Conservation (phyloP, 2,329 filamentous ascomycete species). For the Cephalotrichum gorgonifer region DNA sequence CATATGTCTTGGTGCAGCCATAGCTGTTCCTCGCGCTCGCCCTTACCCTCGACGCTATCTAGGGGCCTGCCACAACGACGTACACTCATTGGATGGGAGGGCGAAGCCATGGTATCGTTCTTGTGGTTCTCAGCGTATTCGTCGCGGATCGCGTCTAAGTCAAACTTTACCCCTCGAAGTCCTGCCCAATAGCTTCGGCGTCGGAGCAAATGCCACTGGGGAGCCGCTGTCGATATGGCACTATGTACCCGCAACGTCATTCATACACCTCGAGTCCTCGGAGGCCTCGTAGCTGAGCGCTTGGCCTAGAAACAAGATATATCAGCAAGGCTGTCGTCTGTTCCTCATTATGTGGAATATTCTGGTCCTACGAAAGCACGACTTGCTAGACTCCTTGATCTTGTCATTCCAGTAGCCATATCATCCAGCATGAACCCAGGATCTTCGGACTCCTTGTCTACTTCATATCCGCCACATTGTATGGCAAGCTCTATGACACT, state of each 20-base stretch:
- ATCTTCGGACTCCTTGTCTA: slow-evolving; percentile 78
- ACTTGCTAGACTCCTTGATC: no score
- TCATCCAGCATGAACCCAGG: slow-evolving; percentile 35
- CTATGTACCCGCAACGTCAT: slow-evolving; percentile 64
- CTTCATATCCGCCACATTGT: slow-evolving; percentile 70
- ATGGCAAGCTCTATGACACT: slow-evolving; percentile 80
- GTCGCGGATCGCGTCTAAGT: slow-evolving; percentile 74
- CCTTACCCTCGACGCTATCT: no score
- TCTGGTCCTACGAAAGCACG: background rate
- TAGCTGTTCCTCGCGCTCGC: no score
- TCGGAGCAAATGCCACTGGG: slow-evolving; percentile 35
- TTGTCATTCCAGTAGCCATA: slow-evolving; percentile 1
- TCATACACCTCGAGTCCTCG: slow-evolving; percentile 59
- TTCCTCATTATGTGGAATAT: slow-evolving; percentile 79
- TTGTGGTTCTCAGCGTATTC: slow-evolving; percentile 76
- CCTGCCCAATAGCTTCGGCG: slow-evolving; percentile 40
- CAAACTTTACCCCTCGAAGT: slow-evolving; percentile 50
- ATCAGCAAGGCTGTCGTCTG: slow-evolving; percentile 63
- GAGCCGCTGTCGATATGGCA: slow-evolving; percentile 53
- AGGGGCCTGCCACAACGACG: no score
- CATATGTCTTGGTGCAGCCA: no score
- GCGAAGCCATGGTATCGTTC: slow-evolving; percentile 69
- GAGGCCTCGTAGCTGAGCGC: slow-evolving; percentile 70
- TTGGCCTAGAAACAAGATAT: slow-evolving; percentile 67
- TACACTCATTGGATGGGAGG: no score